Percentiles rank a stretch among this genome's conserved stretches.
phyloP scores from a whole-genome alignment of 23 red algal genomes.

The Cyanidioschyzon merolae region DNA sequence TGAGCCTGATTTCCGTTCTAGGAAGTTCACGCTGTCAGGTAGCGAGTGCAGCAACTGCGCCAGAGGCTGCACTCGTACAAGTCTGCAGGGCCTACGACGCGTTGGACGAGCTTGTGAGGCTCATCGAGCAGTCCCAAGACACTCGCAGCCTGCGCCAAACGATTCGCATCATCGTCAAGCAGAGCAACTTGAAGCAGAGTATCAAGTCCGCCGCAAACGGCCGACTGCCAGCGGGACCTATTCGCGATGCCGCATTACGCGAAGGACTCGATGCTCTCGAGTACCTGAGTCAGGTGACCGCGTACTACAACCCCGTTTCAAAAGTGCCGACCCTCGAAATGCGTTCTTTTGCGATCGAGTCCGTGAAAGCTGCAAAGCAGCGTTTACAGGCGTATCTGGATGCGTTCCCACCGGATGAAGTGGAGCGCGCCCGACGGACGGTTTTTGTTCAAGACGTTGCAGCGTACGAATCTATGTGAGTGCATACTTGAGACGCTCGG shows the following conservation, averaged over 20 bases:
- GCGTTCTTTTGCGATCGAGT: not conserved
- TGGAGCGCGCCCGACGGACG: conserved; percentile 6
- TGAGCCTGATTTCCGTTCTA: not conserved
- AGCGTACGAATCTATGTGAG: not conserved
- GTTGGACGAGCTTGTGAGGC: not conserved
- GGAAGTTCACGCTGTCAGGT: not conserved
- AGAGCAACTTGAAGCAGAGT: not conserved
- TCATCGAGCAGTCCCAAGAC: not conserved
- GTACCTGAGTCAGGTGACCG: not conserved
- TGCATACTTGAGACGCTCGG: too few species aligned
- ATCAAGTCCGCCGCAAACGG: not conserved
- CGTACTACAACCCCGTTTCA: not conserved
- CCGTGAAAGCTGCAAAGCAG: not conserved
- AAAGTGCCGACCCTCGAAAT: not conserved
- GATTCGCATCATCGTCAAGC: not conserved
- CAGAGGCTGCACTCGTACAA: not conserved
- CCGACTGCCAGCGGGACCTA: not conserved
- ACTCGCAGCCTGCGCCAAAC: not conserved
- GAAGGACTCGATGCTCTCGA: not conserved
- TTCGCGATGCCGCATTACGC: not conserved
- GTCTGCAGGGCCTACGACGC: not conserved
- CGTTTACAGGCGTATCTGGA: not conserved
- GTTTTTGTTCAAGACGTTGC: not conserved
- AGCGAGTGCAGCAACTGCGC: not conserved
- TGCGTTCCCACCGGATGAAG: conserved; percentile 6